Percentiles rank a stretch among this genome's conserved stretches.
Evolutionary conservation across 2,329 filamentous ascomycete species (phyloP).

Genomic region (Phoma sp.): DNA sequence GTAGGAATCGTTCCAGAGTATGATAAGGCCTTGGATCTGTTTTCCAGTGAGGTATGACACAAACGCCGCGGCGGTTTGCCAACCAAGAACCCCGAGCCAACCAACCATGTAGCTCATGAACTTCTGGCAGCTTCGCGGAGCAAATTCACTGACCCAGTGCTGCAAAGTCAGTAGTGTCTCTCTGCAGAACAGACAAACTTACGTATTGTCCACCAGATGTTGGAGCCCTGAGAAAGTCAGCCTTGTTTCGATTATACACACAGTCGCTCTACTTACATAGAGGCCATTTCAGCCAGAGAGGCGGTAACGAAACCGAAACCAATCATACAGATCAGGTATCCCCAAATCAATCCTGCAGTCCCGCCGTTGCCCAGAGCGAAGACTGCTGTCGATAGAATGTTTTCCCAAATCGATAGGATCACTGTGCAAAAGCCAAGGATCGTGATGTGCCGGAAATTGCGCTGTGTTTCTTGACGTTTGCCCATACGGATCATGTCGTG

Average conservation of each 20-base stretch:
- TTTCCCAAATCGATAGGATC: conserved; percentile 31
- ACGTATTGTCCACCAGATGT: conserved; percentile 25
- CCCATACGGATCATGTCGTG: conserved; percentile 35
- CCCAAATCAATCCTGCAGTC: conserved; percentile 40
- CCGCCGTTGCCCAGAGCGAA: conserved; percentile 35
- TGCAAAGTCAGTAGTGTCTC: no score
- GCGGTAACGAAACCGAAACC: conserved; percentile 33
- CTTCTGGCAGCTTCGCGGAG: conserved; percentile 32
- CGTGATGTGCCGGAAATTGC: conserved; percentile 22
- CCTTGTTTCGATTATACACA: not conserved
- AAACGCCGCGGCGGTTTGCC: conserved; percentile 42
- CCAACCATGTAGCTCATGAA: conserved; percentile 36
- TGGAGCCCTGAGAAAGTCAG: conserved; percentile 17
- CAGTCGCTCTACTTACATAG: conserved; percentile 25
- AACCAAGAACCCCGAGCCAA: conserved; percentile 49
- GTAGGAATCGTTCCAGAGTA: conserved; percentile 51
- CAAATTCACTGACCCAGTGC: conserved; percentile 36
- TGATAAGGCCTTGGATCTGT: conserved; percentile 45
- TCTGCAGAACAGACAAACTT: no score
- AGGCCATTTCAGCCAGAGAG: conserved; percentile 41
- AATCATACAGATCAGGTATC: conserved; percentile 33
- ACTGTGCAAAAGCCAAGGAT: conserved; percentile 30
- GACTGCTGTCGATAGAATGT: conserved; percentile 10
- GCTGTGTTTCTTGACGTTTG: conserved; percentile 27
- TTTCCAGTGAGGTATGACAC: conserved; percentile 27